phyloP scores from a whole-genome alignment of 2,329 filamentous ascomycete species.

The Verticillium dahliae region DNA sequence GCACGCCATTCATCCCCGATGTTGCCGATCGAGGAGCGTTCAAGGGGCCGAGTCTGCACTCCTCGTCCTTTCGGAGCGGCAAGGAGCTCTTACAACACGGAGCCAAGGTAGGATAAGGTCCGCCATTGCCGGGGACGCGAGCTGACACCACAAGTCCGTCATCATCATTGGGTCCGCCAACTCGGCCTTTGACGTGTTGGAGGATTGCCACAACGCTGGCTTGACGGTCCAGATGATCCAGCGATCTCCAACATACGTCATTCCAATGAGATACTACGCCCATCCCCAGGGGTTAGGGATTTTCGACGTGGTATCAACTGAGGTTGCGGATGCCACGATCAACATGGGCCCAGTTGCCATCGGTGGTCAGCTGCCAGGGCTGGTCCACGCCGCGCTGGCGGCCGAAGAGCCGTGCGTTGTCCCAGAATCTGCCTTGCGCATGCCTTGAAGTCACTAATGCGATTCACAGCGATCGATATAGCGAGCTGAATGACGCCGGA shows the following conservation, averaged over 20 bases:
- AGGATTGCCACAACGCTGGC: conserved; percentile 22
- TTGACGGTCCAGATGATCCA: conserved; percentile 26
- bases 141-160: conserved; percentile 14
- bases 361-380: conserved; percentile 2
- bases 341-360: not conserved
- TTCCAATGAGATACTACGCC: conserved; percentile 22
- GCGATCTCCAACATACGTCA: conserved; percentile 26
- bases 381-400: conserved; percentile 4
- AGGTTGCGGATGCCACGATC: conserved; percentile 14
- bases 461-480: conserved; percentile 5
- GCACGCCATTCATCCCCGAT: conserved; percentile 15
- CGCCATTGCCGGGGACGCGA: conserved; percentile 2
- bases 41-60: conserved; percentile 19
- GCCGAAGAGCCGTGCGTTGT: conserved; percentile 8
- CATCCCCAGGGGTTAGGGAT: conserved; percentile 18
- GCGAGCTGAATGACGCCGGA: not conserved
- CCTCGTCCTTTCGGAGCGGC: conserved; percentile 14
- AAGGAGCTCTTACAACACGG: conserved; percentile 12
- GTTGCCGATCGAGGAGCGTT: conserved; percentile 14
- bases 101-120: conserved; percentile 5
- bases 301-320: conserved; percentile 18
- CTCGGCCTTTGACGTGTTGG: conserved; percentile 31
- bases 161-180: conserved; percentile 32
- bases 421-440: conserved; percentile 3
- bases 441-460: not conserved